Conservation (phyloP, 1,284 basidiomycete species). For the Thecaphora frezii region DNA sequence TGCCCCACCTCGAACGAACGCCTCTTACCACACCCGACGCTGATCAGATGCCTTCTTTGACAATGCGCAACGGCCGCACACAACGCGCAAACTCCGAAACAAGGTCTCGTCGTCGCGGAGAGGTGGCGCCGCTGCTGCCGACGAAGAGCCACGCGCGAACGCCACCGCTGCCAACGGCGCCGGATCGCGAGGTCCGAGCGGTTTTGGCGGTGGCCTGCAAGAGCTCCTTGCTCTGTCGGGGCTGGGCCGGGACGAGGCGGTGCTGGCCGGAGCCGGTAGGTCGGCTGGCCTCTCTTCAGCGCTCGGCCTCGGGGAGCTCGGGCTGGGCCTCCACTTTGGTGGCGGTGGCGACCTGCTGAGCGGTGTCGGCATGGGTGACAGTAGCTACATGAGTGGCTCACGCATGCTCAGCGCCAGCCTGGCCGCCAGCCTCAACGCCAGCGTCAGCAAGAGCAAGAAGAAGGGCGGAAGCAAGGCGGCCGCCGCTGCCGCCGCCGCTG, state of each 20-base stretch:
- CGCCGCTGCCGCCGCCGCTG: constrained; percentile 26
- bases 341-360: constrained; percentile 31
- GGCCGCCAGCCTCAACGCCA: constrained; percentile 27
- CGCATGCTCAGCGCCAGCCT: constrained; percentile 19
- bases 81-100: constrained; percentile 57
- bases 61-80: constrained; percentile 47
- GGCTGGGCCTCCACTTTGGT: constrained; percentile 29
- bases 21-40: constrained; percentile 2
- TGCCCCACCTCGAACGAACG: too few relatives aligned
- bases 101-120: constrained; percentile 31
- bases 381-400: constrained; percentile 39
- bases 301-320: constrained; percentile 17
- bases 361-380: constrained; percentile 44
- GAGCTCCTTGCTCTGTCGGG: constrained; percentile 41
- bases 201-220: constrained; percentile 17
- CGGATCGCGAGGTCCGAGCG: constrained; percentile 12
- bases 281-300: neutral
- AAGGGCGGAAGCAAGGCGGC: constrained; percentile 26
- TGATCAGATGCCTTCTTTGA: constrained; percentile 40
- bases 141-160: neutral
- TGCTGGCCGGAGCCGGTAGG: constrained; percentile 3
- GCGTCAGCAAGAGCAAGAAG: constrained; percentile 31
- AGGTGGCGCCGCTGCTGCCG: constrained; percentile 10
- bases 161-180: constrained; percentile 3
- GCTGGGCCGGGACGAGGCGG: constrained; percentile 30